Percentiles rank a stretch among this genome's conserved stretches.
Conservation (phyloP, 768 basidiomycete species). For the Boletus fagicola region DNA sequence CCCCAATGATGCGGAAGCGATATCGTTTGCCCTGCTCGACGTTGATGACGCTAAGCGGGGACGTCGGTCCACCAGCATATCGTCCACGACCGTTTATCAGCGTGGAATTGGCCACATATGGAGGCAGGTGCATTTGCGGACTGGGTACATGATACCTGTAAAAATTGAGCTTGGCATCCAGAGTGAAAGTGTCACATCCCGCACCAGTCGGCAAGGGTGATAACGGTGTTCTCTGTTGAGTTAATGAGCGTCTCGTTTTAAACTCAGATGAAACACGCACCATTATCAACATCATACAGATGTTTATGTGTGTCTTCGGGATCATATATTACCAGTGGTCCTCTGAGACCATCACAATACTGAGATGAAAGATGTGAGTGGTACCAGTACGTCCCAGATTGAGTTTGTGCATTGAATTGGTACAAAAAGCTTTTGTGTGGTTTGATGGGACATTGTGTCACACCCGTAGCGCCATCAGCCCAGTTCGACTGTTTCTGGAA, state of each 20-base stretch:
- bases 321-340: conserved; percentile 41
- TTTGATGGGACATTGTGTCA: conserved; percentile 36
- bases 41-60: conserved; percentile 33
- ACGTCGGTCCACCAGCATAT: conserved; percentile 22
- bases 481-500: conserved; percentile 42
- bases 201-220: conserved; percentile 38
- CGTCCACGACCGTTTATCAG: conserved; percentile 43
- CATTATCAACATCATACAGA: conserved; percentile 46
- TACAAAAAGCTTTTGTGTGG: conserved; percentile 21
- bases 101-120: conserved; percentile 26
- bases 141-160: conserved; percentile 20
- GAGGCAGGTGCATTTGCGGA: conserved; percentile 4
- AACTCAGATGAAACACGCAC: conserved; percentile 17
- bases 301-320: conserved; percentile 38
- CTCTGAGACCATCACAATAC: conserved; percentile 33
- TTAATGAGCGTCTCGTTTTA: not conserved
- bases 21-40: conserved; percentile 37
- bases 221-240: conserved; percentile 37
- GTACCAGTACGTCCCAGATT: conserved; percentile 35
- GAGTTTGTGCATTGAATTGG: conserved; percentile 19
- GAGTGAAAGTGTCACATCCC: conserved; percentile 14
- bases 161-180: conserved; percentile 23
- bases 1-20: conserved; percentile 38
- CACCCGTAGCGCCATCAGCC: conserved; percentile 44
- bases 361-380: conserved; percentile 40